Conservation (phyloP, 192 early-diverging fungal genomes). For the Coemansia sp. region DNA sequence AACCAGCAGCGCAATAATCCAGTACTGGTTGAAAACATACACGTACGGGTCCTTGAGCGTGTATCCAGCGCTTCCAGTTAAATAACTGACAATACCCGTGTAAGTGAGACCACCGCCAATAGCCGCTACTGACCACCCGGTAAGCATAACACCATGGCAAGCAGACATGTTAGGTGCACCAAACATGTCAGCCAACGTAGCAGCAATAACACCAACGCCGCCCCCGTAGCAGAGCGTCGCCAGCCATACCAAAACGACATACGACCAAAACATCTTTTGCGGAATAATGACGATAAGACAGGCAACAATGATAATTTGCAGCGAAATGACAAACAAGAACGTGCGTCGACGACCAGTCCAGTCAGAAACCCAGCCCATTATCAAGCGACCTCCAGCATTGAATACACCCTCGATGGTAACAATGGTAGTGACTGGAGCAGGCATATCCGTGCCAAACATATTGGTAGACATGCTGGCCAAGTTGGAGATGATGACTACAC, state of each 20-base stretch:
- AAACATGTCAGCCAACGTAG: conserved; percentile 76
- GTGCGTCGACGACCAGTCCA: conserved; percentile 63
- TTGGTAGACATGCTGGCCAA: conserved; percentile 61
- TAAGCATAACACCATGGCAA: conserved; percentile 73
- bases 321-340: conserved; percentile 60
- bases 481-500: conserved; percentile 63
- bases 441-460: conserved; percentile 52
- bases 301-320: conserved; percentile 62
- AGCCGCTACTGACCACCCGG: conserved; percentile 73
- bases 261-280: conserved; percentile 56
- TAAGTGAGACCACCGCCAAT: conserved; percentile 71
- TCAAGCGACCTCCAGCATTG: conserved; percentile 58
- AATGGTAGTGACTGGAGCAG: conserved; percentile 40
- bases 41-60: conserved; percentile 56
- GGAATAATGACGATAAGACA: conserved; percentile 59
- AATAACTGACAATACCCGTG: conserved; percentile 59
- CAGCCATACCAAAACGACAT: conserved; percentile 61
- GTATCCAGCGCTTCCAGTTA: conserved; percentile 39
- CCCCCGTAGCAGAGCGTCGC: conserved; percentile 72
- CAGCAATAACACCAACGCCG: conserved; percentile 74
- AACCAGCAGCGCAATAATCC: conserved; percentile 63
- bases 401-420: conserved; percentile 64
- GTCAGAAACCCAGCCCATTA: conserved; percentile 61
- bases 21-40: conserved; percentile 64
- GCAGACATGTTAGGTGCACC: conserved; percentile 74